phyloP scores from a whole-genome alignment of 1,284 basidiomycete species.

The Ceratobasidium sp. region DNA sequence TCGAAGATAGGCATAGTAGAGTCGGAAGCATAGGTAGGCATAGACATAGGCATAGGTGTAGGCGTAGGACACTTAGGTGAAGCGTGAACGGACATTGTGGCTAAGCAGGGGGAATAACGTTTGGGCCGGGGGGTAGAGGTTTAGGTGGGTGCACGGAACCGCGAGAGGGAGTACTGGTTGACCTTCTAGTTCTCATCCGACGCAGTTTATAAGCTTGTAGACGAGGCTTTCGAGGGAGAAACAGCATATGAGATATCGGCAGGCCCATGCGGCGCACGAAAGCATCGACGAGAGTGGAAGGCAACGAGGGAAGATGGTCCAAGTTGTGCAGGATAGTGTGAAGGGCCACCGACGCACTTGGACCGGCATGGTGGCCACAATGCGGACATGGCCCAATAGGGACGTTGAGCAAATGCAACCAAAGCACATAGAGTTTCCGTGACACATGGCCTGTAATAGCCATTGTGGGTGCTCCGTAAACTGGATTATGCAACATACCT shows the following conservation, averaged over 20 bases:
- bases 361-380: neutral
- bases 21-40: neutral
- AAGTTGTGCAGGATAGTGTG: neutral
- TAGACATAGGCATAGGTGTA: no score
- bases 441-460: neutral
- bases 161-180: no score
- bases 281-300: neutral
- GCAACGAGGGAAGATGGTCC: neutral
- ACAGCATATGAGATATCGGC: no score
- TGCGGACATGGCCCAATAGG: neutral
- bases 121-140: no score
- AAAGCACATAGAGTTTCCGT: neutral
- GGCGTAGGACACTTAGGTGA: no score
- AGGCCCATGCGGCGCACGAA: no score
- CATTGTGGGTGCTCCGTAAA: neutral
- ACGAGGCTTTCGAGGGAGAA: no score
- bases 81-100: no score
- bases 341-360: neutral
- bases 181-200: no score
- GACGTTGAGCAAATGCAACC: neutral
- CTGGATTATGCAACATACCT: no score
- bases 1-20: neutral
- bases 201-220: no score
- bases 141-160: no score
- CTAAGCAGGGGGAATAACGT: neutral